A percentile compares a stretch with the other conserved stretches of the same genome.
Conservation (phyloP, 2,329 filamentous ascomycete species). For the Leptographium flavum region DNA sequence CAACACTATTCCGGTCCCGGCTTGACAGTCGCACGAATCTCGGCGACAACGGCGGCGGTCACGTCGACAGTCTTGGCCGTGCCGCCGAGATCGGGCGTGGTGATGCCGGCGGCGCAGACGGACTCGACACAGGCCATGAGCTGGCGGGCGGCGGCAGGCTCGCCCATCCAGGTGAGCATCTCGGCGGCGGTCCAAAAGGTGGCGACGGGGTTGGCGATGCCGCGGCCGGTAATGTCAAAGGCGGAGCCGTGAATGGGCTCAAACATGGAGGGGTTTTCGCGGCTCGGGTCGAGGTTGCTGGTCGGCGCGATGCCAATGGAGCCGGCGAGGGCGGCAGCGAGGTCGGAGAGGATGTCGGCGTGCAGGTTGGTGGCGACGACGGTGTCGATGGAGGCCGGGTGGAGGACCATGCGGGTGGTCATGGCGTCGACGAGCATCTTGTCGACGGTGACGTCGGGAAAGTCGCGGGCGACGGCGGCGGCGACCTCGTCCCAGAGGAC, state of each 20-base stretch:
- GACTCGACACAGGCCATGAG: constrained; percentile 34
- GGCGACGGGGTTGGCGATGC: constrained; percentile 36
- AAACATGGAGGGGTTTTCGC: constrained; percentile 39
- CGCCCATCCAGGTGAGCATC: constrained; percentile 39
- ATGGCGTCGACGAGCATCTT: constrained; percentile 49
- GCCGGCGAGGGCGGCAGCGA: constrained; percentile 53
- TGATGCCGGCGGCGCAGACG: constrained; percentile 31
- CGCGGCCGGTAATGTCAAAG: constrained; percentile 39
- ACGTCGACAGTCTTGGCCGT: constrained; percentile 12
- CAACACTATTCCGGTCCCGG: too few species aligned
- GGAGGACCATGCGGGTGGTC: constrained; percentile 38
- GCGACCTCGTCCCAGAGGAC: constrained; percentile 54
- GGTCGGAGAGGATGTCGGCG: constrained; percentile 51
- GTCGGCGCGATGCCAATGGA: constrained; percentile 56
- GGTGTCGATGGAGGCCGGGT: constrained; percentile 43
- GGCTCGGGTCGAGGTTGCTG: constrained; percentile 44
- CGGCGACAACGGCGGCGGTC: constrained; percentile 9
- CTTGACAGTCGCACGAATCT: neutral
- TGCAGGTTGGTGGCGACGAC: constrained; percentile 49
- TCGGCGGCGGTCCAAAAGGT: constrained; percentile 40
- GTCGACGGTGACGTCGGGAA: constrained; percentile 42
- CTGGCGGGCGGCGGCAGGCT: constrained; percentile 29
- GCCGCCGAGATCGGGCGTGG: constrained; percentile 37
- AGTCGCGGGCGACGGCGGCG: constrained; percentile 37
- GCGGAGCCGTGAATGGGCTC: constrained; percentile 42